Conservation (phyloP, 257 asterid genomes). For the Galeopsis tetrahit region DNA sequence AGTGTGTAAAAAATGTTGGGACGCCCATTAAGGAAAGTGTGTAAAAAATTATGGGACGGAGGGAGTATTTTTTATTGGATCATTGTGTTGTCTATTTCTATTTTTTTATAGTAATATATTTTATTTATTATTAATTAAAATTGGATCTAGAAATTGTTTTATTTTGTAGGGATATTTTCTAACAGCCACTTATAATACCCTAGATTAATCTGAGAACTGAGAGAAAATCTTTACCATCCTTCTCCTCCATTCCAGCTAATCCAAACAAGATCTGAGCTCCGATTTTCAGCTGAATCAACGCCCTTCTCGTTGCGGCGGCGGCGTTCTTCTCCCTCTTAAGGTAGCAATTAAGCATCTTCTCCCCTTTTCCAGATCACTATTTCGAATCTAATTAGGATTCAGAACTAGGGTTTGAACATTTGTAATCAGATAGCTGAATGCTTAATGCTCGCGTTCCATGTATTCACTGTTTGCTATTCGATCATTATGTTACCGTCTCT, state of each 20-base stretch:
- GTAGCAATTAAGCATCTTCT: conserved; percentile 16
- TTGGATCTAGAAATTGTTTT: too few species aligned
- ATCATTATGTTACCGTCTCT: neutral
- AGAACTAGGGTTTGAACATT: conserved; percentile 30
- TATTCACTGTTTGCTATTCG: neutral
- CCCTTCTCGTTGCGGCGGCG: conserved; percentile 2
- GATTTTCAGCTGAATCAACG: conserved; percentile 29
- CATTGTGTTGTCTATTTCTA: too few species aligned
- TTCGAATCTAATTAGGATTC: neutral
- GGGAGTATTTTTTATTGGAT: too few species aligned
- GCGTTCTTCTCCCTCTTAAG: conserved; percentile 22
- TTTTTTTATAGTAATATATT: too few species aligned
- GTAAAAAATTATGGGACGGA: too few species aligned
- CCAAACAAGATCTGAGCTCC: conserved; percentile 13
- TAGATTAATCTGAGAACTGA: too few species aligned
- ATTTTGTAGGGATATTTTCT: too few species aligned
- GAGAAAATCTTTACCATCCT: neutral
- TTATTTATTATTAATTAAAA: too few species aligned
- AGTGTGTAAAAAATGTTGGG: too few species aligned
- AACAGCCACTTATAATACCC: too few species aligned
- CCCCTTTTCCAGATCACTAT: conserved; percentile 4
- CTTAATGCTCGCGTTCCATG: neutral
- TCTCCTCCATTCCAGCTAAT: conserved; percentile 23
- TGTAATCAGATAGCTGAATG: neutral
- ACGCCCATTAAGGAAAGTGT: too few species aligned